These are phyloP conservation scores for Sporothrix inflata DNA, from an alignment of 2,329 filamentous ascomycete species.

Conservation along the genomic window DNA sequence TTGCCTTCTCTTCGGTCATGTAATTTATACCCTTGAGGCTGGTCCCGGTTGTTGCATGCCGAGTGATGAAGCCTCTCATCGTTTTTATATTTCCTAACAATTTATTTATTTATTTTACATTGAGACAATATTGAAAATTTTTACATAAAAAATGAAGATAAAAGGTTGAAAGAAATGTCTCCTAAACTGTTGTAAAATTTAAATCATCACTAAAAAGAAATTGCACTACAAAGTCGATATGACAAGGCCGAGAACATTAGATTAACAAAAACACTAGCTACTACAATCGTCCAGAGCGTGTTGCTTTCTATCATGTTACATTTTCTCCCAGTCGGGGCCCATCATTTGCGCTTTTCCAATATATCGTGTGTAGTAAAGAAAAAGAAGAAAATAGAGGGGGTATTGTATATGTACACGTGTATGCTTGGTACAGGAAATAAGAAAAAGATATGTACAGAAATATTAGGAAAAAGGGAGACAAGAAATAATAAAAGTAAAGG, in stretches of 20 bases:
- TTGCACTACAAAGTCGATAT: background rate
- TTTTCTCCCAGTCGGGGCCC: background rate
- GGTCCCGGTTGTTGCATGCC: constrained; percentile 15
- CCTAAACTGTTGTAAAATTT: too few relatives aligned
- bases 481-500: background rate
- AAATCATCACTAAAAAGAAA: background rate
- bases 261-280: background rate
- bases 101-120: too few relatives aligned
- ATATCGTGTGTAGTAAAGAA: constrained; percentile 1
- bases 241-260: background rate
- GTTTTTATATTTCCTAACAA: background rate
- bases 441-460: constrained; percentile 17
- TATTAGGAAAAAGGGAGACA: background rate
- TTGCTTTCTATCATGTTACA: background rate
- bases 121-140: too few relatives aligned
- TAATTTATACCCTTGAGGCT: constrained; percentile 12
- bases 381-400: constrained; percentile 2
- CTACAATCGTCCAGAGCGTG: background rate
- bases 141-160: too few relatives aligned
- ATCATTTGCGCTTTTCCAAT: background rate
- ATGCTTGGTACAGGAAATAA: background rate
- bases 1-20: constrained; percentile 15
- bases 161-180: too few relatives aligned
- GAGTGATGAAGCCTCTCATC: background rate
- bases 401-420: constrained; percentile 25